Conservation (phyloP, 106 monocot genomes). For the Gastrodia elata region DNA sequence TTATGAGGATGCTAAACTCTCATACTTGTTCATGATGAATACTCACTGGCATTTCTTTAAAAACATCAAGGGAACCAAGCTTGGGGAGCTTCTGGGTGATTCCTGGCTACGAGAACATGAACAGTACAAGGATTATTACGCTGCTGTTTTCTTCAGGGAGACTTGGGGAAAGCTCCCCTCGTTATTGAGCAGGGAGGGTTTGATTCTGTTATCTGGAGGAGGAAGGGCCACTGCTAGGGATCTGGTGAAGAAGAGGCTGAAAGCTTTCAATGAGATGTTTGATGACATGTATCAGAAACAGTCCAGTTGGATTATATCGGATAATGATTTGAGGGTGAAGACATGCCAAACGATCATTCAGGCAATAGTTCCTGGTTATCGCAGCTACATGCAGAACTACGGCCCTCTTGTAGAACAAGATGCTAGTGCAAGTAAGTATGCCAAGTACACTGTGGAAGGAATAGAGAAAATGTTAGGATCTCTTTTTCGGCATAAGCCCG, state of each 20-base stretch:
- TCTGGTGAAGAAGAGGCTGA: conserved; percentile 73
- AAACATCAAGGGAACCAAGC: conserved; percentile 47
- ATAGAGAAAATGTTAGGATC: conserved; percentile 71
- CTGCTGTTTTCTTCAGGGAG: conserved; percentile 46
- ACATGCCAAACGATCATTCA: conserved; percentile 40
- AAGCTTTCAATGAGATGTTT: conserved; percentile 63
- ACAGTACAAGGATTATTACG: conserved; percentile 72
- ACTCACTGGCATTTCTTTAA: conserved; percentile 83
- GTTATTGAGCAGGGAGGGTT: conserved; percentile 63
- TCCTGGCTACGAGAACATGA: conserved; percentile 62
- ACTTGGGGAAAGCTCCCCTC: conserved; percentile 70
- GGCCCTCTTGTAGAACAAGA: conserved; percentile 83
- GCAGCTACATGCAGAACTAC: conserved; percentile 89
- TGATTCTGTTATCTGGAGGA: conserved; percentile 79
- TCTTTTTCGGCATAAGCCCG: conserved; percentile 53
- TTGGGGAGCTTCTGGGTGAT: conserved; percentile 70
- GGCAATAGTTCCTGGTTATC: conserved; percentile 59
- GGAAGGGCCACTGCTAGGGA: conserved; percentile 79
- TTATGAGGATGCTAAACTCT: conserved; percentile 49
- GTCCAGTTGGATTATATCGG: conserved; percentile 59
- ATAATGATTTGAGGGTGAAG: conserved; percentile 79
- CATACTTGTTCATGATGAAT: conserved; percentile 77
- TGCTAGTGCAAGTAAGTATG: conserved; percentile 67
- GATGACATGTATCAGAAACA: conserved; percentile 81
- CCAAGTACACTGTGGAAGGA: conserved; percentile 52